These are phyloP conservation scores for Fusarium nygamai DNA, from an alignment of 2,329 filamentous ascomycete genomes.

Conservation along the genomic window DNA sequence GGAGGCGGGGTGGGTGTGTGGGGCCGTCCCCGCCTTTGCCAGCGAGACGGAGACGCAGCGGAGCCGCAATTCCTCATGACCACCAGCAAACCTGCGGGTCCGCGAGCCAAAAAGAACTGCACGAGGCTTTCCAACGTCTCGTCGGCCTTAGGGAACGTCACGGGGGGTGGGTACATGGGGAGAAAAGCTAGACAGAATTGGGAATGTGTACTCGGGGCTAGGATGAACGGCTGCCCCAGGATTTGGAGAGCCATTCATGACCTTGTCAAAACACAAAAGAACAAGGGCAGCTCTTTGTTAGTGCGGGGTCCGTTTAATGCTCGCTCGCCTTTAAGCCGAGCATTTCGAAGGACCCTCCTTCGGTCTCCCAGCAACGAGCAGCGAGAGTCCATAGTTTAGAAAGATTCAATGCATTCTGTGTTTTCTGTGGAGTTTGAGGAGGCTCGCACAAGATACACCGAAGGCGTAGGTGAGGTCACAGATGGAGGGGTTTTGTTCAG, in stretches of 20 bases:
- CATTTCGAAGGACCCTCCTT: not conserved
- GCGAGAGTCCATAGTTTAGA: not conserved
- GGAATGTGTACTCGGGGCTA: conserved; percentile 15
- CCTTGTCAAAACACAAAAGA: not conserved
- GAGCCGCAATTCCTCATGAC: conserved; percentile 40
- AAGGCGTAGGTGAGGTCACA: not conserved
- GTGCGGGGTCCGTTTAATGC: conserved; percentile 39
- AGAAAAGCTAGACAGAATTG: conserved; percentile 5
- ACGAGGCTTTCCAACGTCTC: conserved; percentile 12
- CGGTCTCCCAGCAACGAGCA: conserved; percentile 22
- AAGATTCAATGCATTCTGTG: not conserved
- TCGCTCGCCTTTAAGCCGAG: conserved; percentile 44
- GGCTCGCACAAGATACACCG: not conserved
- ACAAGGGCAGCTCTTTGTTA: not conserved
- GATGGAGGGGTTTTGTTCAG: not conserved
- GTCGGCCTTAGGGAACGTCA: conserved; percentile 42
- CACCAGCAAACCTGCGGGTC: conserved; percentile 39
- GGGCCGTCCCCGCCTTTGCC: conserved; percentile 35
- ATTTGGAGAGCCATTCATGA: conserved; percentile 32
- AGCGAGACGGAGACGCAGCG: conserved; percentile 43
- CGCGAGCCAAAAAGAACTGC: conserved; percentile 31
- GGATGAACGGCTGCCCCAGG: conserved; percentile 35
- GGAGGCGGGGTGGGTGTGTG: conserved; percentile 22
- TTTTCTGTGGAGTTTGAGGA: not conserved
- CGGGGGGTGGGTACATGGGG: conserved; percentile 9